phyloP scores from a whole-genome alignment of 495 filamentous ascomycete species.

The Platismatia glauca region DNA sequence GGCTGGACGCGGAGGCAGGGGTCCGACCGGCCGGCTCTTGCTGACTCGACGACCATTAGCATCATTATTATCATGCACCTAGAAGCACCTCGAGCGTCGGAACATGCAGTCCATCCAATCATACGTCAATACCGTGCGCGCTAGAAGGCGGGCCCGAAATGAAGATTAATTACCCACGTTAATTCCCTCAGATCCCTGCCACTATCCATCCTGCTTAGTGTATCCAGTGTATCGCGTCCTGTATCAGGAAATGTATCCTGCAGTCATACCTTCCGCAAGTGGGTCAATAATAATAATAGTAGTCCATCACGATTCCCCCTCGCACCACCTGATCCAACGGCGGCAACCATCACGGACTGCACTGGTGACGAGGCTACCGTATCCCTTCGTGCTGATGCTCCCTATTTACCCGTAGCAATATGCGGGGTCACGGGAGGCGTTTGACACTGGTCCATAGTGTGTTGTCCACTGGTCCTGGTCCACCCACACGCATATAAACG shows the following conservation, averaged over 20 bases:
- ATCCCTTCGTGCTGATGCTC: neutral
- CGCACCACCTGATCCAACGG: conserved; percentile 9
- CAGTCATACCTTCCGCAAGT: no score
- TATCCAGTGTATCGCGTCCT: neutral
- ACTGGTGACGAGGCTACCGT: conserved; percentile 8
- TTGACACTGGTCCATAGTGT: neutral
- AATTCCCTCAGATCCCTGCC: neutral
- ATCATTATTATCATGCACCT: neutral
- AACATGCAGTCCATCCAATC: neutral
- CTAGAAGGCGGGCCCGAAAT: neutral
- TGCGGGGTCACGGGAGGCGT: conserved; percentile 8
- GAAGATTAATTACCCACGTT: neutral
- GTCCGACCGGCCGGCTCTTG: neutral
- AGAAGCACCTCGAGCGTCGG: neutral
- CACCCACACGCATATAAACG: neutral
- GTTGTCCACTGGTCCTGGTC: neutral
- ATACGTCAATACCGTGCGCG: neutral
- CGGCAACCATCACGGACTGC: conserved; percentile 7
- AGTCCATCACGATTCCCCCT: neutral
- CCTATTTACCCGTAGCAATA: neutral
- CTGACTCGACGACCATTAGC: neutral
- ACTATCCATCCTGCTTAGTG: neutral
- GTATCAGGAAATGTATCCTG: no score
- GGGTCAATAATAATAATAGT: no score
- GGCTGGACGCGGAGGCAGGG: neutral